These are phyloP conservation scores for Peribolospora baueri DNA, from an alignment of 768 basidiomycete species.

Conservation along the genomic window DNA sequence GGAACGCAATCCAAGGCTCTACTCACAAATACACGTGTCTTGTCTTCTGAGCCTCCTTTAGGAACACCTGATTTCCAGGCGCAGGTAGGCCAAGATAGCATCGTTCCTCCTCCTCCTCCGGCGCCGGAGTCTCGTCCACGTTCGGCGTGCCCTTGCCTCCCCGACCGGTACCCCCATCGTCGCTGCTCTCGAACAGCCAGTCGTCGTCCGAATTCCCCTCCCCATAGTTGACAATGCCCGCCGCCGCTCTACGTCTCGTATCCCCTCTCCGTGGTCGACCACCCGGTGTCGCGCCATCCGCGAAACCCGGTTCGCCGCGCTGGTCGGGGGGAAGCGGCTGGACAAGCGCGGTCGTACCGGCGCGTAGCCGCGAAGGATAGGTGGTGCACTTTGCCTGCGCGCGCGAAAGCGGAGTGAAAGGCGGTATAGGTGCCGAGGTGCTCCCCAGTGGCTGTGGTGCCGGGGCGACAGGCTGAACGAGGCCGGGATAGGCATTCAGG, in stretches of 20 bases:
- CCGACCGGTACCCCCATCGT: slow-evolving; percentile 16
- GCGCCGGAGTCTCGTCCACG: too few species aligned
- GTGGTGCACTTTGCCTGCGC: slow-evolving; percentile 52
- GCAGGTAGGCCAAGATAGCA: slow-evolving; percentile 70
- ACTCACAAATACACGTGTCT: slow-evolving; percentile 53
- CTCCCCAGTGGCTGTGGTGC: too few species aligned
- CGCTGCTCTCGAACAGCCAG: slow-evolving; percentile 19
- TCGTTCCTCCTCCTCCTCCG: slow-evolving; percentile 52
- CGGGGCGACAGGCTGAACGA: too few species aligned
- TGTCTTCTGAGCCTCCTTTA: slow-evolving; percentile 34
- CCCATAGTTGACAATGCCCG: slow-evolving; percentile 16
- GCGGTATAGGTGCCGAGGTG: neutral
- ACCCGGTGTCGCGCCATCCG: slow-evolving; percentile 11
- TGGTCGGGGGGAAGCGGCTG: slow-evolving; percentile 35
- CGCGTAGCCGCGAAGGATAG: slow-evolving; percentile 70
- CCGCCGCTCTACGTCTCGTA: neutral
- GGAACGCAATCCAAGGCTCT: slow-evolving; percentile 4
- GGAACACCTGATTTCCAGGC: slow-evolving; percentile 48
- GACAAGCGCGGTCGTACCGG: slow-evolving; percentile 67
- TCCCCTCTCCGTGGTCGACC: slow-evolving; percentile 19
- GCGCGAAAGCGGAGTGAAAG: slow-evolving; percentile 6
- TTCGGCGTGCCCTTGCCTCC: slow-evolving; percentile 3
- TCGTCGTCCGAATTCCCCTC: slow-evolving; percentile 17
- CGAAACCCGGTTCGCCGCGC: slow-evolving; percentile 11
- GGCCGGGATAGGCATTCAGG: too few species aligned